Percentiles rank a stretch among this genome's conserved stretches.
Conservation (phyloP, 768 basidiomycete genomes). For the Lepiota venenata region DNA sequence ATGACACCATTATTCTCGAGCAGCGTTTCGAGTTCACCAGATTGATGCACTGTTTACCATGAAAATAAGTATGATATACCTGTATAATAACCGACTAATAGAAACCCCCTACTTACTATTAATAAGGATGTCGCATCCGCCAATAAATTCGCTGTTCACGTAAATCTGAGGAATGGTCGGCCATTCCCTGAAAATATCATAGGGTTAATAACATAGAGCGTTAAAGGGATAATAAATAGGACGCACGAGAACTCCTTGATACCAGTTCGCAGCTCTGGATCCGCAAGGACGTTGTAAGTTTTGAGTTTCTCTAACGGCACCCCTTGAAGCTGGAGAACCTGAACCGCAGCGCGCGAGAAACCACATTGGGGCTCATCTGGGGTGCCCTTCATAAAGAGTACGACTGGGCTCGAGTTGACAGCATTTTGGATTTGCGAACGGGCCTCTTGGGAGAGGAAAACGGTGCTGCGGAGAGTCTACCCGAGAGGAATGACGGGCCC, state of each 20-base stretch:
- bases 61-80: constrained; percentile 1
- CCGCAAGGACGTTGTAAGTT: constrained; percentile 89
- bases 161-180: constrained; percentile 97
- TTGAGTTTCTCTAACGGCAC: constrained; percentile 79
- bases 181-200: constrained; percentile 69
- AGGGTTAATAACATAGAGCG: not conserved
- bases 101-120: constrained; percentile 59
- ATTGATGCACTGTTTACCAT: constrained; percentile 80
- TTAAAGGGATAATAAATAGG: not conserved
- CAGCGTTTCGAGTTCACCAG: constrained; percentile 85
- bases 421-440: constrained; percentile 69
- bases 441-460: constrained; percentile 58
- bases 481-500: constrained; percentile 22
- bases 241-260: constrained; percentile 98
- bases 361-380: constrained; percentile 86
- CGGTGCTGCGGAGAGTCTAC: constrained; percentile 34
- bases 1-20: constrained; percentile 71
- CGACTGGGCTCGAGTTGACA: constrained; percentile 72
- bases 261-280: constrained; percentile 73
- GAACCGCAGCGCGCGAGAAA: constrained; percentile 92
- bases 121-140: constrained; percentile 93
- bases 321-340: constrained; percentile 82
- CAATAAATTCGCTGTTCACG: constrained; percentile 92
- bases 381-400: constrained; percentile 98
- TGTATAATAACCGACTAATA: not conserved